Evolutionary conservation across 2,329 filamentous ascomycete genomes (phyloP), one percentile per base, ranked within the genome.

Genomic region (Pezicula neosporulosa): DNA sequence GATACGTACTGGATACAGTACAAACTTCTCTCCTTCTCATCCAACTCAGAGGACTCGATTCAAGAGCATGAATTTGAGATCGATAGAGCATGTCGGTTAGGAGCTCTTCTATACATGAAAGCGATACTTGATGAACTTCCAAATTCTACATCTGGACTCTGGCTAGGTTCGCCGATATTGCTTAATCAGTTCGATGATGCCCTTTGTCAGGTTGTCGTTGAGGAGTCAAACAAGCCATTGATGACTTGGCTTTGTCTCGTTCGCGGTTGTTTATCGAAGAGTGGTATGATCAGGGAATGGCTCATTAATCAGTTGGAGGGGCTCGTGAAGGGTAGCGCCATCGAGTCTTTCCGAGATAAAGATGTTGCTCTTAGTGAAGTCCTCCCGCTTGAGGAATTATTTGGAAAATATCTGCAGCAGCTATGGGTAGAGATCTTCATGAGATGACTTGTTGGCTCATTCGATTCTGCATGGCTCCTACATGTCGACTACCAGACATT

Each of bases 1-100:
- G 56, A 58, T 48, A 38, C 59, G 7, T 61, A 60, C 35, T 51
- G 47, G 43, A 54, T 63, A 7, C 50, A 62, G 42, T 51, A 57
- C 36, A 36, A 48, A 35, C 36, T 63, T 8, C 51, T 61, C 24
- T 52, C 49, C 4, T 53, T 55, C 39, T 52, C 56, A 9, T 42
- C 35, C 37, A 48, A 27, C 5, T 37, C 37, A n/a, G 28, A 5
- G 3, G 21, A 9, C 6, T 21, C 27, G 24, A 35, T 24, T 18
- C 39, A 21, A 21, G 12, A 15, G 6, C n/a, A 36, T 36, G 51
- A 51, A 18, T 6, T 43, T 3, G 13, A 13, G 3, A 37, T 57
- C 13, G 51, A 56, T 15, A 57, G 50, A 52, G 56, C 57, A 18
- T 52, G 50, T 18, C 48, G 59, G 33, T 43, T 57, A 5, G 57